Conservation (phyloP, 2,329 filamentous ascomycete species). For the Chrysoporthe cubensis region DNA sequence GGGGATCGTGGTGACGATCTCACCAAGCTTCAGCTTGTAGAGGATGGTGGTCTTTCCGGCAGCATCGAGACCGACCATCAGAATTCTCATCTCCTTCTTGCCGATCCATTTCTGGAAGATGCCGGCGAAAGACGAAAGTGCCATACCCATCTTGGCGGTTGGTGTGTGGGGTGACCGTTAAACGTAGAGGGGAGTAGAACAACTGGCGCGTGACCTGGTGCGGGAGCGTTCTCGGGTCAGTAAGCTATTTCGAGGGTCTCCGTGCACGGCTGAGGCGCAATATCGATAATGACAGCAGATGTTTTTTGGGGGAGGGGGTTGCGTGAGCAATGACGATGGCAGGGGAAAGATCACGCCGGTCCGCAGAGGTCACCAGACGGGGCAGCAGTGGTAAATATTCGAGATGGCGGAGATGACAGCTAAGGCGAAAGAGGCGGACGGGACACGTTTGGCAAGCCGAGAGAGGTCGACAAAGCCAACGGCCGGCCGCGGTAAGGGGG, state of each 20-base stretch:
- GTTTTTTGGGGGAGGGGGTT: conserved; percentile 14
- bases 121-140: conserved; percentile 45
- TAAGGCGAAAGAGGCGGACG: conserved; percentile 21
- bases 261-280: background rate
- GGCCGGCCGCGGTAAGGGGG: conserved; percentile 26
- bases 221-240: conserved; percentile 19
- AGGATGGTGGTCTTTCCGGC: conserved; percentile 99
- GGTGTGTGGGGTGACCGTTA: conserved; percentile 36
- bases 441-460: conserved; percentile 26
- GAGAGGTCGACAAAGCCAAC: conserved; percentile 19
- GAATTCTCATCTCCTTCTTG: conserved; percentile 99
- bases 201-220: conserved; percentile 23
- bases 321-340: conserved; percentile 2
- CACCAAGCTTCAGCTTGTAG: conserved; percentile 99
- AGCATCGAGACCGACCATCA: conserved; percentile 99
- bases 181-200: conserved; percentile 16
- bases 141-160: conserved; percentile 87
- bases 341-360: conserved; percentile 3
- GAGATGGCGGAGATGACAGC: conserved; percentile 28
- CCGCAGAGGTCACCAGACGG: background rate
- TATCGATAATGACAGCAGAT: conserved; percentile 6
- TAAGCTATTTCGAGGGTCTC: background rate
- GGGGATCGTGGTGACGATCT: conserved; percentile 98
- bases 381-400: conserved; percentile 15
- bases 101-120: conserved; percentile 82